These are phyloP conservation scores for Fusarium austroafricanum DNA, from an alignment of 2,329 filamentous ascomycete genomes.

Conservation along the genomic window DNA sequence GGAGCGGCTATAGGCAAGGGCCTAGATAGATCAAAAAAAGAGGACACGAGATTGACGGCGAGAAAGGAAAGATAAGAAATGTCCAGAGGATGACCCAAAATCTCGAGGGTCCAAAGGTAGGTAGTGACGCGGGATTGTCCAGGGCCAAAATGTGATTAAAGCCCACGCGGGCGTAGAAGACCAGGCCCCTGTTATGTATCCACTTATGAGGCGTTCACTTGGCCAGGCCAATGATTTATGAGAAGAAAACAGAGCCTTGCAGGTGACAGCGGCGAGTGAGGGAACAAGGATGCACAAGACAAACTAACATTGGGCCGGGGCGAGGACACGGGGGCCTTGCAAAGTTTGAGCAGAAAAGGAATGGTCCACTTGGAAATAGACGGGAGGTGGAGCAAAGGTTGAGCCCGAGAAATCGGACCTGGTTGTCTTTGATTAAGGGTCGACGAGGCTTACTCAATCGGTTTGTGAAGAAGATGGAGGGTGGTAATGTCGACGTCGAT, in stretches of 20 bases:
- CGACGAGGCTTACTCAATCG: conserved; percentile 44
- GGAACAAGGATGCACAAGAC: conserved; percentile 21
- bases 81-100: conserved; percentile 25
- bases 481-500: conserved; percentile 24
- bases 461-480: conserved; percentile 35
- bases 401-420: conserved; percentile 45
- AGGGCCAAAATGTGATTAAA: conserved; percentile 42
- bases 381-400: conserved; percentile 44
- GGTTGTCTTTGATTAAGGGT: conserved; percentile 48
- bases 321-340: conserved; percentile 32
- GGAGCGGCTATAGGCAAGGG: conserved; percentile 34
- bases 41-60: conserved; percentile 15
- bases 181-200: conserved; percentile 43
- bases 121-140: conserved; percentile 36
- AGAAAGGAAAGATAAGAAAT: conserved; percentile 33
- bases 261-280: conserved; percentile 40
- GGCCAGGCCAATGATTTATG: conserved; percentile 11
- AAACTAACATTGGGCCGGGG: conserved; percentile 30
- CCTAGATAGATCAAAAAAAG: conserved; percentile 28
- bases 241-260: conserved; percentile 38
- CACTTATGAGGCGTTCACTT: conserved; percentile 41
- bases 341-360: conserved; percentile 32
- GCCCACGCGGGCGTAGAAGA: conserved; percentile 29
- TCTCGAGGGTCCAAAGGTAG: conserved; percentile 35
- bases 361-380: conserved; percentile 35